A percentile compares a stretch with the other conserved stretches of the same genome.
These are phyloP conservation scores for Fusarium sambucinum DNA, from an alignment of 2,329 filamentous ascomycete genomes.

Conservation along the genomic window DNA sequence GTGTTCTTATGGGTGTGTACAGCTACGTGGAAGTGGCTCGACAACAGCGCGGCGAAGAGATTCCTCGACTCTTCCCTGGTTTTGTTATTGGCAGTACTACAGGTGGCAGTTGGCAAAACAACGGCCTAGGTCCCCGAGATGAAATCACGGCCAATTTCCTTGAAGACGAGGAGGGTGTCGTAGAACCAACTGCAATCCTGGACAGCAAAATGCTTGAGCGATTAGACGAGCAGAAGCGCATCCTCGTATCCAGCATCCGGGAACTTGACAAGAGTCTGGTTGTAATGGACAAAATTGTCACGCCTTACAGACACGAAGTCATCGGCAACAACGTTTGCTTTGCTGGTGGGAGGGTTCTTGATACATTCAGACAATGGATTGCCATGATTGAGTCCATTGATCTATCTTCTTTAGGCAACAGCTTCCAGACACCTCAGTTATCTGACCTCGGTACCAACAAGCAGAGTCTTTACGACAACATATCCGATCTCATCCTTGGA, in stretches of 20 bases:
- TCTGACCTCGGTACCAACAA: slow-evolving; percentile 91
- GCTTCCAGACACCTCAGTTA: slow-evolving; percentile 85
- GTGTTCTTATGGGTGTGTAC: slow-evolving; percentile 91
- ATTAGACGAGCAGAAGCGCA: slow-evolving; percentile 85
- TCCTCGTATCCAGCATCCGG: slow-evolving; percentile 86
- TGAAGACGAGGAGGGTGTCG: slow-evolving; percentile 80
- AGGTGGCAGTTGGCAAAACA: slow-evolving; percentile 90
- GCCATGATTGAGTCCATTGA: slow-evolving; percentile 92
- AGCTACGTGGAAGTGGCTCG: slow-evolving; percentile 96
- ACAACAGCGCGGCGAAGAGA: slow-evolving; percentile 92
- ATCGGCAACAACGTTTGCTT: slow-evolving; percentile 86
- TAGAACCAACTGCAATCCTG: slow-evolving; percentile 79
- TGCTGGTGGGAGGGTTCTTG: slow-evolving; percentile 82
- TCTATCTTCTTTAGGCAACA: slow-evolving; percentile 80
- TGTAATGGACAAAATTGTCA: slow-evolving; percentile 83
- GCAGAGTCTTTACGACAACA: slow-evolving; percentile 92
- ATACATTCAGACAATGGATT: slow-evolving; percentile 91
- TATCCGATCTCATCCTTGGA: slow-evolving; percentile 86
- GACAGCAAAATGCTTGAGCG: slow-evolving; percentile 83
- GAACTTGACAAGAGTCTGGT: slow-evolving; percentile 87
- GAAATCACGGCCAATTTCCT: slow-evolving; percentile 85
- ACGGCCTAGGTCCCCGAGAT: slow-evolving; percentile 73
- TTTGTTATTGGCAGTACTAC: slow-evolving; percentile 88
- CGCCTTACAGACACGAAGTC: slow-evolving; percentile 79
- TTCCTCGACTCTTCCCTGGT: slow-evolving; percentile 91